A percentile compares a stretch with the other conserved stretches of the same genome.
phyloP scores from a whole-genome alignment of 768 basidiomycete species.

The Mycena rosella region DNA sequence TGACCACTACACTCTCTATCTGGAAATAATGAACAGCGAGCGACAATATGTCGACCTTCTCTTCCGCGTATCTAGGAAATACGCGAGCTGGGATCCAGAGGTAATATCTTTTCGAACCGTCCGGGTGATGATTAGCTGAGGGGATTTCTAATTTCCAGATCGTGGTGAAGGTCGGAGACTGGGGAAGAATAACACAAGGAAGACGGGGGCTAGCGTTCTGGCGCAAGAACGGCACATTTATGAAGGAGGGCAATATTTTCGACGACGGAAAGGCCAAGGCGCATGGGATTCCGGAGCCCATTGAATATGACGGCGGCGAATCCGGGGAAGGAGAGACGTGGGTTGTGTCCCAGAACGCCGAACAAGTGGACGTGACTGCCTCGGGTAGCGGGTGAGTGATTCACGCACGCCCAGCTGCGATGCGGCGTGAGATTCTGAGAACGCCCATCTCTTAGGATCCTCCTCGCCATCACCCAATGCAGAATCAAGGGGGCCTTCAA shows the following conservation, averaged over 20 bases:
- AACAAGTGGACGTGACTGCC: conserved; percentile 34
- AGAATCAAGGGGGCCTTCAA: conserved; percentile 44
- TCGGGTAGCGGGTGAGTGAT: conserved; percentile 10
- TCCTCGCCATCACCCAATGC: conserved; percentile 41
- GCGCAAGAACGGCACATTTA: conserved; percentile 43
- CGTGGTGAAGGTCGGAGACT: conserved; percentile 46
- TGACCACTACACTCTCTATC: too few relatives aligned
- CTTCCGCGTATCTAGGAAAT: conserved; percentile 47
- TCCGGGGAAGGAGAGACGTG: conserved; percentile 41
- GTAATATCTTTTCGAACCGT: not conserved
- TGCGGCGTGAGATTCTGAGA: not conserved
- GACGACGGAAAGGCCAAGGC: conserved; percentile 2
- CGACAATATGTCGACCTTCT: conserved; percentile 49
- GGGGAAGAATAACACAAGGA: conserved; percentile 43
- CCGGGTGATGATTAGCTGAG: not conserved
- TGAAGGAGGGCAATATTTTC: conserved; percentile 51
- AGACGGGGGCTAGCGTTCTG: conserved; percentile 38
- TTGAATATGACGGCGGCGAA: conserved; percentile 30
- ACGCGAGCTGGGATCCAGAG: conserved; percentile 52
- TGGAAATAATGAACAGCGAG: conserved; percentile 36
- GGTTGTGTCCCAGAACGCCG: conserved; percentile 44
- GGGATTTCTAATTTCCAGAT: conserved; percentile 5
- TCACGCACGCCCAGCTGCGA: too few relatives aligned
- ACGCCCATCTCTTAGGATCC: not conserved
- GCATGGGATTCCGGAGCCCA: conserved; percentile 40